Evolutionary conservation across 2,329 filamentous ascomycete genomes (phyloP).

Genomic region (Fusarium udum): DNA sequence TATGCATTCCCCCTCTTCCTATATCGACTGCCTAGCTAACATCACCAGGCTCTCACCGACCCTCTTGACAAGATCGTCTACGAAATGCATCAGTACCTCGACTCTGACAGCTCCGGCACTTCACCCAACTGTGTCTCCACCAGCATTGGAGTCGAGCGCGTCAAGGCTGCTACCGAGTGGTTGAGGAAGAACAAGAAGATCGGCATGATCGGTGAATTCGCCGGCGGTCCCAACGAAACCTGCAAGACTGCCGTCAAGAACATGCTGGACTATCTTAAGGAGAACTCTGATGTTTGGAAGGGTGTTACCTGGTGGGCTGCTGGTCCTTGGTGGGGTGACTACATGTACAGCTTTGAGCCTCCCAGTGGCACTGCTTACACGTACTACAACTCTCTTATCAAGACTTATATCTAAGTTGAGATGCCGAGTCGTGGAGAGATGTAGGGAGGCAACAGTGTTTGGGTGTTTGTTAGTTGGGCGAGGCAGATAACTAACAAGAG

Average conservation of each 20-base stretch:
- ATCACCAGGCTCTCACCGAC: constrained; percentile 54
- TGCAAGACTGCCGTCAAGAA: constrained; percentile 63
- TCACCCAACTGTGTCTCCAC: constrained; percentile 56
- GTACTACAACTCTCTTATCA: constrained; percentile 42
- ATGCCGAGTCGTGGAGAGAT: background rate
- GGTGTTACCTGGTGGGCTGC: constrained; percentile 67
- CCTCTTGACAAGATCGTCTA: constrained; percentile 62
- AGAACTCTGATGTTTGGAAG: constrained; percentile 67
- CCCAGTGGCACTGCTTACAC: constrained; percentile 55
- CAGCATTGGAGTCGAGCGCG: constrained; percentile 60
- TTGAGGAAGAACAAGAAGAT: constrained; percentile 63
- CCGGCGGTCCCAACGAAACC: constrained; percentile 60
- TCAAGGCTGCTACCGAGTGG: constrained; percentile 63
- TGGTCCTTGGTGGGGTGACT: constrained; percentile 67
- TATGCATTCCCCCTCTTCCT: rapidly evolving
- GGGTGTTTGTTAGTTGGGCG: background rate
- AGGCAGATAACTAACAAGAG: background rate
- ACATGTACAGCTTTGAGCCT: constrained; percentile 60
- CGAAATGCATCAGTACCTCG: constrained; percentile 70
- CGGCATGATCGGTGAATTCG: constrained; percentile 66
- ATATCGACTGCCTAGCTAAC: background rate
- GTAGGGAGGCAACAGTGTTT: rapidly evolving
- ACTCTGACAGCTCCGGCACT: constrained; percentile 64
- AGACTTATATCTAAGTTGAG: constrained; percentile 16
- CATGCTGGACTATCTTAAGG: constrained; percentile 61